Percentiles rank a stretch among this genome's conserved stretches.
Conservation (phyloP, 345 rosid genomes). For the Salix brachista region DNA sequence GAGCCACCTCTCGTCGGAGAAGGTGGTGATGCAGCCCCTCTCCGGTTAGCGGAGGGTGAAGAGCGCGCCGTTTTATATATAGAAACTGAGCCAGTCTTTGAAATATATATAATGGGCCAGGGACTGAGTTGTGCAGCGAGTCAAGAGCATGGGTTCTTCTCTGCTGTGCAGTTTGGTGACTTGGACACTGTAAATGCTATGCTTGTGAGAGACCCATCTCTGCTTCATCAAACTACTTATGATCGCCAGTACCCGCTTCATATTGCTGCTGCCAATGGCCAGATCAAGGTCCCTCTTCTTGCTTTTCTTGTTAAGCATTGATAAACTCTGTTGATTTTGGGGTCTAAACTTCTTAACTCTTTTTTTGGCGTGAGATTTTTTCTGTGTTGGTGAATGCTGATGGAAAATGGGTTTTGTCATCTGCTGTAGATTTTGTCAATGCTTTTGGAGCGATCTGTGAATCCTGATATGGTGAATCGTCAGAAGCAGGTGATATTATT, state of each 20-base stretch:
- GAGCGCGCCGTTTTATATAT: not conserved
- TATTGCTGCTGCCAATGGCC: slow-evolving; percentile 94
- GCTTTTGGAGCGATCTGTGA: slow-evolving; percentile 67
- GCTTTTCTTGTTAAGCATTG: slow-evolving; percentile 2
- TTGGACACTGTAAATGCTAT: slow-evolving; percentile 40
- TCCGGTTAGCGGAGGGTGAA: slow-evolving; percentile 16
- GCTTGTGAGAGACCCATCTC: slow-evolving; percentile 52
- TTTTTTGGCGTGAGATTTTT: not conserved
- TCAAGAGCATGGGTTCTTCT: slow-evolving; percentile 64
- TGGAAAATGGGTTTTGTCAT: slow-evolving; percentile 9
- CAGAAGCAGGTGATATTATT: slow-evolving; percentile 66
- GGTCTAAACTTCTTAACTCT: slow-evolving; percentile 1
- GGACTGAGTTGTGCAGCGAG: slow-evolving; percentile 70
- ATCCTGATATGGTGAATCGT: slow-evolving; percentile 82
- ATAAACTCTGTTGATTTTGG: not conserved
- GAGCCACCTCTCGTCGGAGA: slow-evolving; percentile 22
- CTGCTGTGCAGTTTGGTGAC: slow-evolving; percentile 77
- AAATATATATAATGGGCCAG: slow-evolving; percentile 67
- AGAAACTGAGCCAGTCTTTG: not conserved
- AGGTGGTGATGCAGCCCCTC: slow-evolving; percentile 20
- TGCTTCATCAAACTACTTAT: slow-evolving; percentile 55
- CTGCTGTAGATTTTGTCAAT: slow-evolving; percentile 60
- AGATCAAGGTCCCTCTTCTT: slow-evolving; percentile 68
- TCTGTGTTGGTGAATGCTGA: slow-evolving; percentile 13
- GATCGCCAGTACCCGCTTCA: slow-evolving; percentile 89